Percentiles rank a stretch among this genome's conserved stretches.
These are phyloP conservation scores for Yamadazyma sp. DNA, from an alignment of 1,139 yeast species.

Conservation along the genomic window DNA sequence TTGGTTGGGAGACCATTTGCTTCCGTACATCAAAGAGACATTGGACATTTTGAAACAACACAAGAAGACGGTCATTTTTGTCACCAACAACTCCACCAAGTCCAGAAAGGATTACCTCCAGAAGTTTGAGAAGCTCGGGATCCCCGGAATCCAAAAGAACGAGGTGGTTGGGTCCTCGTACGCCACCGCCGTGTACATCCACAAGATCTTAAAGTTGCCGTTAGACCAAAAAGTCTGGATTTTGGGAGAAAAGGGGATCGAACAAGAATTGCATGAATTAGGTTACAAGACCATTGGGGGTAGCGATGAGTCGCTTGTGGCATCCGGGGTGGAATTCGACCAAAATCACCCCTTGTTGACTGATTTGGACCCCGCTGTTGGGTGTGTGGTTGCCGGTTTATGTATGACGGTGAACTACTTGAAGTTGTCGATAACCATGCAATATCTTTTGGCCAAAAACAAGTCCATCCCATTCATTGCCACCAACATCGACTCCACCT, in stretches of 20 bases:
- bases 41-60: conserved; percentile 30
- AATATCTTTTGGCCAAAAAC: conserved; percentile 62
- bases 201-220: conserved; percentile 68
- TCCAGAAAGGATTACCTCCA: conserved; percentile 73
- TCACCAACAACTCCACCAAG: conserved; percentile 93
- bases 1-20: conserved; percentile 49
- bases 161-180: conserved; percentile 91
- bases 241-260: conserved; percentile 48
- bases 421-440: conserved; percentile 78
- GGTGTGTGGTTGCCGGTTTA: conserved; percentile 88
- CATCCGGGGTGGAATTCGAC: conserved; percentile 34
- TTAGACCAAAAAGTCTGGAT: conserved; percentile 57
- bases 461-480: conserved; percentile 78
- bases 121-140: conserved; percentile 77
- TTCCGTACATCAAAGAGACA: conserved; percentile 43
- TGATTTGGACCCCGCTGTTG: conserved; percentile 68
- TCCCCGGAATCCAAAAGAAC: conserved; percentile 56
- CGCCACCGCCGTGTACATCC: conserved; percentile 85
- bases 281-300: conserved; percentile 48
- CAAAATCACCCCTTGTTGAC: conserved; percentile 32
- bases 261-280: conserved; percentile 40
- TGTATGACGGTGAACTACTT: conserved; percentile 76
- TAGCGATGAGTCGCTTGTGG: conserved; percentile 31
- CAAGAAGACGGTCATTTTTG: conserved; percentile 73
- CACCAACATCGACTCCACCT: conserved; percentile 94